Evolutionary conservation across 1,284 basidiomycete genomes (phyloP).

Genomic region (Rhodotorula sp.): DNA sequence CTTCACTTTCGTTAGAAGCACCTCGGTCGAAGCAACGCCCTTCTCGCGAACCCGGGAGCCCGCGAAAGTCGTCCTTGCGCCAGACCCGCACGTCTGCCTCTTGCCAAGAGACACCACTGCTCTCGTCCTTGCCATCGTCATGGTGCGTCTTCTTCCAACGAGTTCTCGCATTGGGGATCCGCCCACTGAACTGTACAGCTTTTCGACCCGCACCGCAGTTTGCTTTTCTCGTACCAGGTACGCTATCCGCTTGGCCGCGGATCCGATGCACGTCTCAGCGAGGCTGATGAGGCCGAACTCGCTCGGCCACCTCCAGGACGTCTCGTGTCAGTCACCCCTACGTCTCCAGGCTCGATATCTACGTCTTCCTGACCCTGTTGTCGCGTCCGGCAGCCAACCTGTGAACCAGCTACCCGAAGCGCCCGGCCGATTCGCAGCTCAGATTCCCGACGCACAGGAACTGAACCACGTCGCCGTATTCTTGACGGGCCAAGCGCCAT

Average conservation of each 20-base stretch:
- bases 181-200: not conserved
- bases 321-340: slow-evolving; percentile 9
- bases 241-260: not conserved
- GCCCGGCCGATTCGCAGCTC: slow-evolving; percentile 61
- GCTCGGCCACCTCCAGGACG: slow-evolving; percentile 7
- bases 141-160: not conserved
- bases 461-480: slow-evolving; percentile 91
- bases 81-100: too few species aligned
- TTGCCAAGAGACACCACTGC: not conserved
- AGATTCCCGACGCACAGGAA: slow-evolving; percentile 68
- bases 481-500: slow-evolving; percentile 76
- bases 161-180: not conserved
- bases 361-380: not conserved
- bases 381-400: slow-evolving; percentile 13
- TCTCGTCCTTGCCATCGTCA: not conserved
- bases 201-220: not conserved
- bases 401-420: slow-evolving; percentile 21
- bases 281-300: too few species aligned
- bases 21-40: too few species aligned
- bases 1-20: too few species aligned
- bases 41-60: too few species aligned
- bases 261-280: not conserved
- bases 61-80: too few species aligned
- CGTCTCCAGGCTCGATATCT: too few species aligned
- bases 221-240: slow-evolving; percentile 28